Base-by-base conservation (phyloP, 495 filamentous ascomycete species). In the Pseudomonodictys pantanalensis region DNA sequence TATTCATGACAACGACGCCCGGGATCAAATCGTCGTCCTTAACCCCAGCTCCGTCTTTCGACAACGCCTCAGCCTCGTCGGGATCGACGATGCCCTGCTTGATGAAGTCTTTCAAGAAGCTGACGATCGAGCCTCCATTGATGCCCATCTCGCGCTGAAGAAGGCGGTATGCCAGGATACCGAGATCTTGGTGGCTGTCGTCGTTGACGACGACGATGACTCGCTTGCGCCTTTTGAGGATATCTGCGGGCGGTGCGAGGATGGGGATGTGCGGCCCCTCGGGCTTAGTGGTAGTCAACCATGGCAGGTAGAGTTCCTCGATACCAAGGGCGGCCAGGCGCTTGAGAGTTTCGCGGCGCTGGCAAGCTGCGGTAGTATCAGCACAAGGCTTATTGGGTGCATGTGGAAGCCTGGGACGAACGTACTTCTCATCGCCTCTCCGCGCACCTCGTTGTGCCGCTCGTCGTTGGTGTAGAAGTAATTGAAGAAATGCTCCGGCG, bases 141-240 rank as follows among this genome's bases (percentile, higher is more conserved):
- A 95, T 77, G 41, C 87, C 82, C 2, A 81, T 80, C 0, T 67
- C 59, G 2, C 79, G 72, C 52, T 82, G 78, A 18, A 86, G 68
- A 6, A 80, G 75, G 12, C 90, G 86, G 66, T 87, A 86, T 5
- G 89, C 80, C 63, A 89, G 82, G 48, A 92, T 75, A 2, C 88
- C 90, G 2, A 93, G 76, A 50, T 92, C 85, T 65, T 95, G 87
- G 10, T 53, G 60, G 1, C 78, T 68, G 56, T 92, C 86, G 55
- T 87, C 86, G 56, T 87, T 86, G 61, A 95, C 79, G 52, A 93
- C 75, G 51, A 96, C 70, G n/a, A 95, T 73, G 9, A 95, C 73
- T 11, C 88, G 84, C 18, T 78, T 78, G 25, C 80, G 82, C n/a
- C 62, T 68, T 30, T 70, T 59, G 7, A 95, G 67, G 50, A 86